phyloP scores from a whole-genome alignment of 2,329 filamentous ascomycete species.

The Lecanoromycetidae sp. region DNA sequence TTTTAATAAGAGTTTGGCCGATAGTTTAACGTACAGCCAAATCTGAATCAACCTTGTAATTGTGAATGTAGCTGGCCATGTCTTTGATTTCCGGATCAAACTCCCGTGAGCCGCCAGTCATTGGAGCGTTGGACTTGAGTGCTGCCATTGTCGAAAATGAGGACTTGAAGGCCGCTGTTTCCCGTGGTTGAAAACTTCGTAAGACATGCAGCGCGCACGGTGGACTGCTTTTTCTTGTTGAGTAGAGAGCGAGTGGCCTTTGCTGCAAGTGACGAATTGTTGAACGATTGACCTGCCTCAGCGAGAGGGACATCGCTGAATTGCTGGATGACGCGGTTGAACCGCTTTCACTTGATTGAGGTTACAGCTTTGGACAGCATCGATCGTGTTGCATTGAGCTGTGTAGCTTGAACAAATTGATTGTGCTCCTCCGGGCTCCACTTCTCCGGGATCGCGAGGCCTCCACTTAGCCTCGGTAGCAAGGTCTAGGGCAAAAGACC shows the following conservation, averaged over 20 bases:
- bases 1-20: not conserved
- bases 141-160: slow-evolving; percentile 28
- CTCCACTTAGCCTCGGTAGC: not conserved
- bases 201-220: no score
- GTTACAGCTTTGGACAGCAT: not conserved
- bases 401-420: not conserved
- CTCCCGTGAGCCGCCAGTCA: slow-evolving; percentile 34
- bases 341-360: not conserved
- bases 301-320: slow-evolving; percentile 2
- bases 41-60: slow-evolving; percentile 79
- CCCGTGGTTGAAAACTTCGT: not conserved
- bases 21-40: slow-evolving; percentile 59
- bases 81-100: slow-evolving; percentile 92
- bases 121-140: slow-evolving; percentile 27
- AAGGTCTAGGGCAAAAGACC: no score
- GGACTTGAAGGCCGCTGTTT: not conserved
- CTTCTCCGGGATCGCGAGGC: not conserved
- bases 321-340: not conserved
- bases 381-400: not conserved
- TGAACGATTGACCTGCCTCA: slow-evolving; percentile 7
- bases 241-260: not conserved
- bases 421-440: not conserved
- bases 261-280: slow-evolving; percentile 2
- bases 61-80: slow-evolving; percentile 90
- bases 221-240: not conserved